Base-by-base conservation (phyloP, 148 eudicot genomes). In the Camellia lanceoleosa region DNA sequence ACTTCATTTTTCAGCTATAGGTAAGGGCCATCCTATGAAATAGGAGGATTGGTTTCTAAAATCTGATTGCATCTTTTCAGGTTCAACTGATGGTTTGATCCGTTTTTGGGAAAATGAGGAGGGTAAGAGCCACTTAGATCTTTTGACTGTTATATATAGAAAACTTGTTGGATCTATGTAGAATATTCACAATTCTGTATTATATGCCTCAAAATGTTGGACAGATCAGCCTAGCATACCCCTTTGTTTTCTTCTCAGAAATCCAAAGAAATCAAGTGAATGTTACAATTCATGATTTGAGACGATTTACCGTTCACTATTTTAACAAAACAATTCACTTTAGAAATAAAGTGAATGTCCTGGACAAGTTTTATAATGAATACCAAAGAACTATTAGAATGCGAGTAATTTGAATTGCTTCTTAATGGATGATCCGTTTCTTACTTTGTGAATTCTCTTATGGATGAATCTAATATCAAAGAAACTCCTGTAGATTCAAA, bases 71-170 rank as follows among this genome's bases (percentile, higher is more conserved):
- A 4, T 49, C 30, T 81, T 83, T 80, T 81, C 88, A 86, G 90
- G 99, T 73, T 96, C 99, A 81, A 87, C 85, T 11, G 99, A 96
- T 75, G 99, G 99, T 8, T 85, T 96, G 75, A 71, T 96, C 69
- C 85, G 99, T 74, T 96, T 96, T 76, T 96, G 99, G 99, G 99
- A 96, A 84, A 92, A 89, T 80, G 85, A 86, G 42, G 98, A 96
- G 65, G 97, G 91, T 88, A 81, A 88, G 90, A 73, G 66, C 71
- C 11, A 2, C 41, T 38, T 46, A 46, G 59, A 47, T 62, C 19
- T 68, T 65, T 81, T 19, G 5, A 41, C 67, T 59, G 16, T 43
- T 38, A 2, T 38, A 15, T 73, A 5, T 30, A 3, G 13, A 30
- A 73, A 30, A n/a, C 56, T 3, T 52, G 62, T 60, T 0, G 5